Evolutionary conservation across 2,329 filamentous ascomycete species (phyloP), one percentile per base, ranked within the genome.

Genomic region (Grosmannia serpens): DNA sequence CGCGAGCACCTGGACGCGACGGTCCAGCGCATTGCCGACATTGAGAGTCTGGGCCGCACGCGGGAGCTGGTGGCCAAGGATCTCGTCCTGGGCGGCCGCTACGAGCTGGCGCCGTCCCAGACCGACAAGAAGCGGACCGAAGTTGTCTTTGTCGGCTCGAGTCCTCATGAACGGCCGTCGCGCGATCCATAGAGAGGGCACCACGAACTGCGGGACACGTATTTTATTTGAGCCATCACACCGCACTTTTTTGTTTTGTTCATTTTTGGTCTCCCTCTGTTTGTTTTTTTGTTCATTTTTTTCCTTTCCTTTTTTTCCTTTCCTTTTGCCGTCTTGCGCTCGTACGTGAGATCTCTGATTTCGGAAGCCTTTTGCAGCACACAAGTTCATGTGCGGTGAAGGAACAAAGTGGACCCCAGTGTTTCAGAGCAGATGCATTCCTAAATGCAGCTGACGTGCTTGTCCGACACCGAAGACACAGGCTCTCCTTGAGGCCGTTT

Each of bases 31-130:
- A 99, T 99, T 64, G 74, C 79, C n/a, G 91, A 87, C 63, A 99
- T 99, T 68, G 94, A 99, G 76, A 91, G 86, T 67, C 77, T 99
- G 62, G 92, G 91, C 41, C 80, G 94, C 62, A 99, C 94, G n/a
- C 84, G 92, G 62, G 94, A 99, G 73, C 71, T 99, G 56, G 95
- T 95, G 1, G 88, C 95, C 63, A 99, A 99, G 75, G 94, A 97
- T 70, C 77, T 97, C 46, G 92, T 94, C 67, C 76, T 91, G 35
- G 85, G 88, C 15, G 91, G 91, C 2, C 87, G 86, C 70, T 96
- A 96, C 68, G 79, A 83, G 62, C 80, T 92, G 61, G 67, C 41
- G 29, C 13, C 52, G 22, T 38, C 38, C 13, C 29, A 55, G 80
- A 11, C 26, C 17, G 49, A 50, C 55, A 24, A 29, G 35, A 49